Conservation (phyloP, 2,329 filamentous ascomycete genomes). For the Penicillium brasilianum region DNA sequence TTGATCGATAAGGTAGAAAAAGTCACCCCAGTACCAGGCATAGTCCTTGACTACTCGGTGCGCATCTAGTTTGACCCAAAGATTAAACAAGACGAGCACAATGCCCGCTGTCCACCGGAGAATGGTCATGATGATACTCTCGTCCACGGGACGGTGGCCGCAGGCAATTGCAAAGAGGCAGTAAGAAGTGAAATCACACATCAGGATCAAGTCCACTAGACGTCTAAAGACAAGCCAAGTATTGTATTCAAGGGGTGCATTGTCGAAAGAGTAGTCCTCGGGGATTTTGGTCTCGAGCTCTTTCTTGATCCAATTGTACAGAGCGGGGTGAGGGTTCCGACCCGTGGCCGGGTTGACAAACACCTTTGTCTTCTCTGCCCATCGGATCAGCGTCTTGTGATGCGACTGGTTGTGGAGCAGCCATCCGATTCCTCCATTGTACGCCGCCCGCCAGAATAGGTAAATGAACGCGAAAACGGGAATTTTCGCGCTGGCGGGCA, state of each 20-base stretch:
- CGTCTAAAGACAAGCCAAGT: constrained; percentile 97
- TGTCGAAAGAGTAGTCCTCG: constrained; percentile 89
- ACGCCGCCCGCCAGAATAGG: constrained; percentile 87
- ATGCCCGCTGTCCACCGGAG: constrained; percentile 81
- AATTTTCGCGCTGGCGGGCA: constrained; percentile 72
- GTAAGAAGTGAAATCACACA: constrained; percentile 98
- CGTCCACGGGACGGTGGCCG: constrained; percentile 73
- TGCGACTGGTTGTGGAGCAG: constrained; percentile 89
- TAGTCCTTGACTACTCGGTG: constrained; percentile 98
- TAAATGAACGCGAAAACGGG: constrained; percentile 83
- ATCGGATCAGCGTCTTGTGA: constrained; percentile 80
- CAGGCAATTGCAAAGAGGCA: constrained; percentile 94
- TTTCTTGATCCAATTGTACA: constrained; percentile 82
- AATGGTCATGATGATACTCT: constrained; percentile 70
- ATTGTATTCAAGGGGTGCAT: constrained; percentile 96
- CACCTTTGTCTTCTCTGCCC: constrained; percentile 83
- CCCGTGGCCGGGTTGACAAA: constrained; percentile 85
- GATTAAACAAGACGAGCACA: constrained; percentile 84
- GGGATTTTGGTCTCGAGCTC: constrained; percentile 96
- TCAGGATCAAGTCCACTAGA: constrained; percentile 93
- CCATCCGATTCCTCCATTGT: constrained; percentile 93
- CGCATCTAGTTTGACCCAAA: constrained; percentile 98
- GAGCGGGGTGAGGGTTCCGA: constrained; percentile 77
- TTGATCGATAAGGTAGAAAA: constrained; percentile 98
- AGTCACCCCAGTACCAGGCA: constrained; percentile 99